phyloP scores from a whole-genome alignment of 1,284 basidiomycete species.

The Polyporus tsugae region DNA sequence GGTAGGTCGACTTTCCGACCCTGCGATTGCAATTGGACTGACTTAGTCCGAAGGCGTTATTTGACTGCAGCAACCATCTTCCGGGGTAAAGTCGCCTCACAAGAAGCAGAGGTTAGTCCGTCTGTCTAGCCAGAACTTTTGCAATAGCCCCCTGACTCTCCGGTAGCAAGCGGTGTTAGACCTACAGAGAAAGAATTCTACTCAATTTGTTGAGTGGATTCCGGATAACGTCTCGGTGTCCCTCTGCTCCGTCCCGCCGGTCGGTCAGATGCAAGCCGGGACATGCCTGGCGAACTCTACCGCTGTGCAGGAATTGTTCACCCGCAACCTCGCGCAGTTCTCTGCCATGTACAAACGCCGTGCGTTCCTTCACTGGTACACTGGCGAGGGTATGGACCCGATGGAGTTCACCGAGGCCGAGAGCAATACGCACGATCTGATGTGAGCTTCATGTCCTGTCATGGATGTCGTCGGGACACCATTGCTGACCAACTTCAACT shows the following conservation, averaged over 20 bases:
- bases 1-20: conserved; percentile 52
- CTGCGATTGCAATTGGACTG: background rate
- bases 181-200: conserved; percentile 76
- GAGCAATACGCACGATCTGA: conserved; percentile 82
- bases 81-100: conserved; percentile 82
- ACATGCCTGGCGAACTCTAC: conserved; percentile 88
- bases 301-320: conserved; percentile 91
- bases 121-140: background rate
- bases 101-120: conserved; percentile 65
- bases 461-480: background rate
- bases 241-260: conserved; percentile 84
- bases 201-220: conserved; percentile 88
- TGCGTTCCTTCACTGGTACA: conserved; percentile 94
- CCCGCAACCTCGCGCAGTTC: conserved; percentile 83
- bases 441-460: conserved; percentile 57
- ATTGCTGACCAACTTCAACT: conserved; percentile 49
- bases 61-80: conserved; percentile 90
- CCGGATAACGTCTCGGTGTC: conserved; percentile 86
- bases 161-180: conserved; percentile 55
- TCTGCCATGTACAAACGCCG: conserved; percentile 82
- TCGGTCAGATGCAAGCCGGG: conserved; percentile 79
- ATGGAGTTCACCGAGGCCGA: conserved; percentile 95
- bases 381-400: conserved; percentile 89
- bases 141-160: background rate
- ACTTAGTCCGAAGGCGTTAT: conserved; percentile 64